Evolutionary conservation across 2,329 filamentous ascomycete genomes (phyloP).

Genomic region (Trichophyton simii): DNA sequence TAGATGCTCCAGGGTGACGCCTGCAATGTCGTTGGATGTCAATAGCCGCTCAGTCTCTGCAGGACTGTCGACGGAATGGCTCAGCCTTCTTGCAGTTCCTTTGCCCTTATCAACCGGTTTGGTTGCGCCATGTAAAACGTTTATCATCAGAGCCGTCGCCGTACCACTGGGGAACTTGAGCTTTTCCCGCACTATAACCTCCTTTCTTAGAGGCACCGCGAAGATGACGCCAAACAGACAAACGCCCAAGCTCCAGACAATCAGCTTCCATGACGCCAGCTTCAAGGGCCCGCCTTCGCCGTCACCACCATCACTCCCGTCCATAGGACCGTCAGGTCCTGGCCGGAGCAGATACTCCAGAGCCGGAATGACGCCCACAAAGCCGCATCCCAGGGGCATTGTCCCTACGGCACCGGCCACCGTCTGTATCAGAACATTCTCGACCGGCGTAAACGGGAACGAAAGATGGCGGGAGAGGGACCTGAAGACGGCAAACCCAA

Average conservation of each 20-base stretch:
- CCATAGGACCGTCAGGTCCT: conserved; percentile 63
- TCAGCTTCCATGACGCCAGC: conserved; percentile 61
- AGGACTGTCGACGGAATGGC: conserved; percentile 13
- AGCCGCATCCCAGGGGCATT: conserved; percentile 90
- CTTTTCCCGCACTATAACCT: conserved; percentile 87
- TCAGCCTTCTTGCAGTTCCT: conserved; percentile 9
- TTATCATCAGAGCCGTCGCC: conserved; percentile 86
- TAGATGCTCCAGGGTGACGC: conserved; percentile 22
- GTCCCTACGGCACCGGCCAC: conserved; percentile 92
- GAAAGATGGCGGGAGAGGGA: conserved; percentile 57
- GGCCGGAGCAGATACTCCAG: conserved; percentile 71
- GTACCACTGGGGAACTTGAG: conserved; percentile 92
- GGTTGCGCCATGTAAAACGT: conserved; percentile 62
- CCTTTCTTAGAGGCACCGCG: conserved; percentile 75
- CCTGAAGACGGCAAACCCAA: conserved; percentile 91
- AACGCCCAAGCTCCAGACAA: conserved; percentile 82
- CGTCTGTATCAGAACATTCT: conserved; percentile 93
- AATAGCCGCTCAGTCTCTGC: conserved; percentile 22
- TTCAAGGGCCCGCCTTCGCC: conserved; percentile 68
- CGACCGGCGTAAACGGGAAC: conserved; percentile 80
- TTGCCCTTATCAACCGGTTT: conserved; percentile 32
- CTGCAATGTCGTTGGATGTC: conserved; percentile 14
- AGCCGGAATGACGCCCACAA: conserved; percentile 87
- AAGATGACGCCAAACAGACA: conserved; percentile 97
- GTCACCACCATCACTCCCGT: conserved; percentile 52